These are phyloP conservation scores for Obelidium mucronatum DNA, from an alignment of 192 early-diverging fungal species.

Conservation along the genomic window DNA sequence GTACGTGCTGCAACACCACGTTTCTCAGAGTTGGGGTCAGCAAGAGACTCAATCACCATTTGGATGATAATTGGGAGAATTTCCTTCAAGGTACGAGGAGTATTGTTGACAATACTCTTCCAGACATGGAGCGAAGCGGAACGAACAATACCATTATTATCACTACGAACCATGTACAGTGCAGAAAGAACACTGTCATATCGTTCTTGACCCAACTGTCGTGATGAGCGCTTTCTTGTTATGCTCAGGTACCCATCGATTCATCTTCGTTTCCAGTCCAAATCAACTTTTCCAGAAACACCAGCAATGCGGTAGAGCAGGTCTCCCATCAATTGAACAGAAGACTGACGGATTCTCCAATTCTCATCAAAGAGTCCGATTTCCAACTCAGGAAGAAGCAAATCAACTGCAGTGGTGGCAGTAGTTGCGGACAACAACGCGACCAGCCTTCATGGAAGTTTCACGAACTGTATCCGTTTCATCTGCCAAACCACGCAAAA, in stretches of 20 bases:
- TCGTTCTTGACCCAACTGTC: conserved; percentile 84
- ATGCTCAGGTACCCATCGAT: conserved; percentile 66
- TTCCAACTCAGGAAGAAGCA: conserved; percentile 91
- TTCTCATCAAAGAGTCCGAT: conserved; percentile 87
- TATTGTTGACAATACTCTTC: conserved; percentile 96
- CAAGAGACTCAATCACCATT: conserved; percentile 84
- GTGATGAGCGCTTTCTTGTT: conserved; percentile 74
- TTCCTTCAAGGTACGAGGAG: conserved; percentile 95
- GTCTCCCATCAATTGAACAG: conserved; percentile 94
- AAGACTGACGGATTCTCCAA: conserved; percentile 97
- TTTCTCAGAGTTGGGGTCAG: conserved; percentile 76
- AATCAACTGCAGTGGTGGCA: conserved; percentile 84
- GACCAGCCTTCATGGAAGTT: conserved; percentile 90
- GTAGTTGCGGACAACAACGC: conserved; percentile 93
- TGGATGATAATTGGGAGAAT: conserved; percentile 91
- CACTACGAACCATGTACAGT: conserved; percentile 91
- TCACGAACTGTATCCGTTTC: conserved; percentile 93
- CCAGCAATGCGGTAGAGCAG: conserved; percentile 93
- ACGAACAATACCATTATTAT: conserved; percentile 81
- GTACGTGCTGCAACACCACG: conserved; percentile 90
- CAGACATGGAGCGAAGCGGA: conserved; percentile 90
- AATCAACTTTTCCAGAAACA: conserved; percentile 68
- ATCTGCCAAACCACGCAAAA: conserved; percentile 92
- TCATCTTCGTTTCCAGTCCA: conserved; percentile 71
- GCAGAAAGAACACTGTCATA: conserved; percentile 86